Percentiles rank a stretch among this genome's conserved stretches.
These are phyloP conservation scores for Leptographium galeiforme DNA, from an alignment of 2,329 filamentous ascomycete species.

Conservation along the genomic window DNA sequence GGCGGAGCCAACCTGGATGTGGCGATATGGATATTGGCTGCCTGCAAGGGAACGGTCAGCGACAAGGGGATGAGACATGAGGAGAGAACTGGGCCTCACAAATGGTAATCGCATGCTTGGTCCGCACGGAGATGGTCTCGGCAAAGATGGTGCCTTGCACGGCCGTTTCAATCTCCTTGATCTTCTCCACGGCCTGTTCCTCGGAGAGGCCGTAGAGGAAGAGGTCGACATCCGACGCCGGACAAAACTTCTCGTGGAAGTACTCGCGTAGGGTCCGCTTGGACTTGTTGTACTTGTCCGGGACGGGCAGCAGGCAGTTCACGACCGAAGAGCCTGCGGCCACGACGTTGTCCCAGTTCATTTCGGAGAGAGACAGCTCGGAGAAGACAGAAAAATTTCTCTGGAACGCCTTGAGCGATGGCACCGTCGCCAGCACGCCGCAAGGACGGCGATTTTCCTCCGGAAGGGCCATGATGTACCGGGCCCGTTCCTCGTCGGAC, in stretches of 20 bases:
- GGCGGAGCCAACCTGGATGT: conserved; percentile 40
- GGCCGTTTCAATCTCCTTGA: conserved; percentile 64
- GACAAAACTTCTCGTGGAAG: conserved; percentile 70
- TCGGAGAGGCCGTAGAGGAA: conserved; percentile 73
- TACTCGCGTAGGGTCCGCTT: conserved; percentile 56
- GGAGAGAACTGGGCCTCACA: conserved; percentile 16
- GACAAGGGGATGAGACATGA: background rate
- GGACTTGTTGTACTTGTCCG: conserved; percentile 43
- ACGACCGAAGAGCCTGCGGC: conserved; percentile 71
- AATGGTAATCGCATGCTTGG: conserved; percentile 80
- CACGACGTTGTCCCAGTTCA: conserved; percentile 74
- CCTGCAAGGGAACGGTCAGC: conserved; percentile 23
- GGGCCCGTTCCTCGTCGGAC: conserved; percentile 43
- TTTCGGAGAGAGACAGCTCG: conserved; percentile 59
- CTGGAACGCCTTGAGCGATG: conserved; percentile 55
- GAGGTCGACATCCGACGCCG: conserved; percentile 75
- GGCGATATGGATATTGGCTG: conserved; percentile 69
- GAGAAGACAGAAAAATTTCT: conserved; percentile 61
- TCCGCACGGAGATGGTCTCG: conserved; percentile 74
- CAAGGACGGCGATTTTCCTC: conserved; percentile 45
- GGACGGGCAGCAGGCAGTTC: conserved; percentile 63
- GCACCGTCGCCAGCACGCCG: conserved; percentile 55
- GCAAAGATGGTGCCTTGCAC: conserved; percentile 64
- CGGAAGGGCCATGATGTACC: conserved; percentile 57
- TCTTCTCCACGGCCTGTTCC: conserved; percentile 68